Conservation (phyloP, 306 rosid species). For the Castanea sativa region DNA sequence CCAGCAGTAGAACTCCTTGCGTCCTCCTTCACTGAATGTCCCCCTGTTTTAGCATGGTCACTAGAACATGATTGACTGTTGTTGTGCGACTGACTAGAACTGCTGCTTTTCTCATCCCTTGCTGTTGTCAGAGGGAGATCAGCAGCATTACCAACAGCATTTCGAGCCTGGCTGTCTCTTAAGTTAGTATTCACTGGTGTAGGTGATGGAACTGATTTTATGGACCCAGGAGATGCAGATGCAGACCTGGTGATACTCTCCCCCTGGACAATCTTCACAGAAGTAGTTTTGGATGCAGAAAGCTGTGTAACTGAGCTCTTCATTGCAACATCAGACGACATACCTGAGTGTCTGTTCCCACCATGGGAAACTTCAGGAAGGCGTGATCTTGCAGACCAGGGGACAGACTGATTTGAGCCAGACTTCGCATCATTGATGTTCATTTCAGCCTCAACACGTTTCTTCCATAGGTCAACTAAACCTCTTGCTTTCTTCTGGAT, state of each 20-base stretch:
- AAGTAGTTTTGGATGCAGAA: constrained; percentile 51
- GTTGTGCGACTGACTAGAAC: constrained; percentile 85
- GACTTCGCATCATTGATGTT: constrained; percentile 66
- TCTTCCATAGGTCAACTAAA: constrained; percentile 89
- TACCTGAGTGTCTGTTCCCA: constrained; percentile 53
- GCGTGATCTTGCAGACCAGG: constrained; percentile 54
- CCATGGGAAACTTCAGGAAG: constrained; percentile 60
- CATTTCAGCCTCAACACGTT: constrained; percentile 91
- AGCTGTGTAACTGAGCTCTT: constrained; percentile 58
- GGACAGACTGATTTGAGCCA: constrained; percentile 50
- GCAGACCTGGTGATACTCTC: constrained; percentile 49
- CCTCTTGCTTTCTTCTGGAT: constrained; percentile 79
- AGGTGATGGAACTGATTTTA: constrained; percentile 36
- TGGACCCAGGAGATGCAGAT: constrained; percentile 41
- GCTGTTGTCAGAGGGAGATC: constrained; percentile 58
- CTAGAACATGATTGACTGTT: constrained; percentile 74
- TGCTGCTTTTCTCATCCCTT: constrained; percentile 85
- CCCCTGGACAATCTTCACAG: constrained; percentile 48
- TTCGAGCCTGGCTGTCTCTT: constrained; percentile 47
- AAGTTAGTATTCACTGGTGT: constrained; percentile 31
- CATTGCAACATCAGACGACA: constrained; percentile 55
- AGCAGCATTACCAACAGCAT: constrained; percentile 40
- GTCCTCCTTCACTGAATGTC: constrained; percentile 58
- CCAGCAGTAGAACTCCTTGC: constrained; percentile 72
- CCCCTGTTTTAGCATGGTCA: constrained; percentile 66